Percentiles rank a stretch among this genome's conserved stretches.
These are phyloP conservation scores for Arabidopsis lyrata DNA, from an alignment of 441 rosid species.

Conservation along the genomic window DNA sequence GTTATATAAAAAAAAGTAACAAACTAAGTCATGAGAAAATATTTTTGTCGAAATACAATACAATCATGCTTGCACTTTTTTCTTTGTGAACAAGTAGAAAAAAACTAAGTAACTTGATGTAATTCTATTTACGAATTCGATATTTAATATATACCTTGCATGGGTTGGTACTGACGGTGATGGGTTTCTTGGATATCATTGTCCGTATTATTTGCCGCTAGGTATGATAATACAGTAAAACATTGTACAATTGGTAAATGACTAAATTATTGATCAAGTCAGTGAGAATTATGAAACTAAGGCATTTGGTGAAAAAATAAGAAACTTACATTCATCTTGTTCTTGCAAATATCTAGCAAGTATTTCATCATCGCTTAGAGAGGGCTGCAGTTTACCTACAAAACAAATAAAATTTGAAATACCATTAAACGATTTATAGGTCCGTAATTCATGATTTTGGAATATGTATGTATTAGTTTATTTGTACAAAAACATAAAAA, in stretches of 20 bases:
- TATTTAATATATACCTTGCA: not conserved
- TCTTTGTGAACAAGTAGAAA: too few relatives aligned
- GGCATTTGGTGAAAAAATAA: not conserved
- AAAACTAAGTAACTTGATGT: too few relatives aligned
- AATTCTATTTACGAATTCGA: too few relatives aligned
- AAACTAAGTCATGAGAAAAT: not conserved
- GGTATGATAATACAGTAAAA: not conserved
- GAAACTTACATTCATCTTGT: constrained; percentile 29
- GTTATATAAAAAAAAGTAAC: too few relatives aligned
- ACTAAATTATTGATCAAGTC: not conserved
- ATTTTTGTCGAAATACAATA: not conserved
- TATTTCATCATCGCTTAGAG: constrained; percentile 38
- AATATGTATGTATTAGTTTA: not conserved
- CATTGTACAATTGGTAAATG: not conserved
- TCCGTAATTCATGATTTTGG: not conserved
- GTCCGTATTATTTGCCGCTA: not conserved
- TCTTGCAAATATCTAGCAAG: constrained; percentile 37
- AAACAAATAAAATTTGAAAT: not conserved
- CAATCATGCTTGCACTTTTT: too few relatives aligned
- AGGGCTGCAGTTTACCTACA: constrained; percentile 23
- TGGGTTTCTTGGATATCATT: constrained; percentile 11
- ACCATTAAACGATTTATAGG: not conserved
- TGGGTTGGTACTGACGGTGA: not conserved
- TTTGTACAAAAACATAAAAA: not conserved
- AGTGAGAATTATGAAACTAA: not conserved